Evolutionary conservation across 495 filamentous ascomycete genomes (phyloP).

Genomic region (Talaromyces proteolyticus): DNA sequence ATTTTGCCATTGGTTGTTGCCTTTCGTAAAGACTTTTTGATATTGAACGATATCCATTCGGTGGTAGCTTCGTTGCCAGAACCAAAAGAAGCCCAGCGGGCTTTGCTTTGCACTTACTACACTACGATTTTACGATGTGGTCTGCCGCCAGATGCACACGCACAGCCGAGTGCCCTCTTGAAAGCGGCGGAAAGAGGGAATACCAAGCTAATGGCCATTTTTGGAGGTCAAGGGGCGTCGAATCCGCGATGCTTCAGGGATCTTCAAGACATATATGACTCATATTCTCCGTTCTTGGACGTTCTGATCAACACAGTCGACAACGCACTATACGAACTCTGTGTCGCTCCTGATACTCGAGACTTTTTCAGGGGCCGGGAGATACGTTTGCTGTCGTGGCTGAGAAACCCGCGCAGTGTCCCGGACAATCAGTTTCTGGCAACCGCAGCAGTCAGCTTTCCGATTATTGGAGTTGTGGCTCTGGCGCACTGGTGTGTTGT

Average conservation of each 20-base stretch:
- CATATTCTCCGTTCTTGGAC: slow-evolving; percentile 14
- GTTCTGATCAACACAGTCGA: slow-evolving; percentile 9
- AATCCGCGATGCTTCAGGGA: slow-evolving; percentile 16
- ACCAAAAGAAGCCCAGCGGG: slow-evolving; percentile 4
- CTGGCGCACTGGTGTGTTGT: slow-evolving; percentile 46
- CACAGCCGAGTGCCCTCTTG: slow-evolving; percentile 9
- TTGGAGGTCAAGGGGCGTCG: slow-evolving; percentile 19
- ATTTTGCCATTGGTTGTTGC: neutral
- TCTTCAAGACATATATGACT: slow-evolving; percentile 12
- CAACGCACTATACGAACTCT: slow-evolving; percentile 12
- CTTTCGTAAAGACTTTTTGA: neutral
- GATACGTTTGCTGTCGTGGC: slow-evolving; percentile 47
- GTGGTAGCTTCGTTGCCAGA: slow-evolving; percentile 3
- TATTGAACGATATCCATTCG: slow-evolving; percentile 14
- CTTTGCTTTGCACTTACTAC: slow-evolving; percentile 14
- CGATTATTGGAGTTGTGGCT: slow-evolving; percentile 90
- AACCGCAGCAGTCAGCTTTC: slow-evolving; percentile 92
- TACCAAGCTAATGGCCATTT: slow-evolving; percentile 16
- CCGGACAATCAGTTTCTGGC: slow-evolving; percentile 97
- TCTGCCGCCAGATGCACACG: neutral
- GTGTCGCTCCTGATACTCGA: slow-evolving; percentile 3
- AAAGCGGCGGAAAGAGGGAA: slow-evolving; percentile 9
- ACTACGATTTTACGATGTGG: slow-evolving; percentile 4
- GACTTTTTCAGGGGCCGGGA: slow-evolving; percentile 4
- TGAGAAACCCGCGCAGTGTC: slow-evolving; percentile 75